phyloP scores from a whole-genome alignment of 257 asterid species.

The Ocimum tenuiflorum region DNA sequence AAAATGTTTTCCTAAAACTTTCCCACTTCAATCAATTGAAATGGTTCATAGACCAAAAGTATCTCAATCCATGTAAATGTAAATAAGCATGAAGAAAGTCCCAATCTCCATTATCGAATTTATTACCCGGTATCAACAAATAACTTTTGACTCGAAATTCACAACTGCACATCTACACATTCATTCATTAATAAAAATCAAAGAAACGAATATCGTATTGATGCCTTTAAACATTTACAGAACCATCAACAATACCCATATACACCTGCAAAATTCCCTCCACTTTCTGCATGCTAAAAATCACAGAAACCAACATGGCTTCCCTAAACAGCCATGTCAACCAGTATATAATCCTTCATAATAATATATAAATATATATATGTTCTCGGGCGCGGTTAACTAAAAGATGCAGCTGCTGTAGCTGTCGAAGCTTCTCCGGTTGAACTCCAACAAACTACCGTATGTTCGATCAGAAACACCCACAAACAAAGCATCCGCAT shows the following conservation, averaged over 20 bases:
- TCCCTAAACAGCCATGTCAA: neutral
- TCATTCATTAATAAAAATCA: too few relatives aligned
- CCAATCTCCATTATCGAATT: too few relatives aligned
- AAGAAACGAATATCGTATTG: too few relatives aligned
- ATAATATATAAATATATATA: too few relatives aligned
- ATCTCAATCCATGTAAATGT: too few relatives aligned
- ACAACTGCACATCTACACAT: too few relatives aligned
- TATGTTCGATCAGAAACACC: conserved; percentile 71
- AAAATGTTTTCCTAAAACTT: too few relatives aligned
- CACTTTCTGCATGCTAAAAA: neutral
- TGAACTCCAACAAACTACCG: conserved; percentile 80
- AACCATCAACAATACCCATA: neutral
- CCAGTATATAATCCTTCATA: neutral
- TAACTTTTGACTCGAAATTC: too few relatives aligned
- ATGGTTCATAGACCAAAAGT: too few relatives aligned
- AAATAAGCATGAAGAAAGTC: too few relatives aligned
- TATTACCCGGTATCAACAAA: too few relatives aligned
- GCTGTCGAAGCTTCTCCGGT: conserved; percentile 28
- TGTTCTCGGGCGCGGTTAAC: neutral
- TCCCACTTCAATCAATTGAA: too few relatives aligned
- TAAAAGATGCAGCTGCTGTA: conserved; percentile 41
- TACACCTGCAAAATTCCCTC: conserved; percentile 23
- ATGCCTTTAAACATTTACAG: neutral
- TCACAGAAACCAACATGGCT: neutral
- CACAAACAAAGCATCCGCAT: conserved; percentile 58